Evolutionary conservation across 495 filamentous ascomycete genomes (phyloP), one percentile per base, ranked within the genome.

Genomic region (Podospora comata): DNA sequence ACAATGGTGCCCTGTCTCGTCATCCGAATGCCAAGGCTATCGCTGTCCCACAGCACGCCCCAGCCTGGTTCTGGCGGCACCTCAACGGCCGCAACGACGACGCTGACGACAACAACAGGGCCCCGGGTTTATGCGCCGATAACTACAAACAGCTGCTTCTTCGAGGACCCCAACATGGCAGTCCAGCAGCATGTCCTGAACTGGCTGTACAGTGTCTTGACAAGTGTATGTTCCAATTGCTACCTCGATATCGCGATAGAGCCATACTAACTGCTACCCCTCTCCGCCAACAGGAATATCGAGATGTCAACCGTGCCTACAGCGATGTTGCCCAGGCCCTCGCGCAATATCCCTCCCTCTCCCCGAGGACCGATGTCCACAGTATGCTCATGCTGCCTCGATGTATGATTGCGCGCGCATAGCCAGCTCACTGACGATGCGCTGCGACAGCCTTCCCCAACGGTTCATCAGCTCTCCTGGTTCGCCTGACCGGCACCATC

Each of bases 311-410:
- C 74, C 91, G 93, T 34, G 92, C 94, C 65, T 97, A 97, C 81
- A 89, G 90, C 76, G 94, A 98, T 77, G 89, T 96, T 70, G 93
- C 90, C 71, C 89, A 90, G 75, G 87, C 88, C 32, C 87, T 99
- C 27, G 87, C 91, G 9, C 86, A 92, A 67, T 92, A 94, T 74
- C 90, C 93, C 13, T 91, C 91, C 7, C 85, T 99, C 30, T 89
- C 89, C 2, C 92, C 94, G n/a, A 87, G 91, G 69, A 99, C 96
- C 54, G 92, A 97, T 76, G 95, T 98, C 62, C 96, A 98, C 79
- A 98, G 94, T 97, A 85, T 73, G 87, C 19, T 30, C 97, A 85
- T 73, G 87, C 19, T 30, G 4, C 6, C n/a, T 26, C 2, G 39
- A 48, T 48, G 39, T 18, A 48, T 48, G 15, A 48, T 48, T 48